Percentiles rank a stretch among this genome's conserved stretches.
Evolutionary conservation across 345 rosid species (phyloP).

Genomic region (Acer negundo): DNA sequence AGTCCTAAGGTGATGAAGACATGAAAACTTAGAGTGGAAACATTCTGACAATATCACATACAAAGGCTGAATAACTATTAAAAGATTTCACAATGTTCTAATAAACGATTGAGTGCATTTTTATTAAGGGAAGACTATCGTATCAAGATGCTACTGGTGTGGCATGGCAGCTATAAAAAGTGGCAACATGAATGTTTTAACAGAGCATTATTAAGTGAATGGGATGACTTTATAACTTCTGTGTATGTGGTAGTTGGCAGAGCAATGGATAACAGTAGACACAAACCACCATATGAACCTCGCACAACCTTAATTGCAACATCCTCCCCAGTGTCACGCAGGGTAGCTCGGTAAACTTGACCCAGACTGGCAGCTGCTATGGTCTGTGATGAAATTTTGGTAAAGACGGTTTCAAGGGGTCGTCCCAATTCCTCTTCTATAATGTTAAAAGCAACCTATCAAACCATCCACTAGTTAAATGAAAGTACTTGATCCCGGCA

Average conservation of each 20-base stretch:
- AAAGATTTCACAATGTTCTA: neutral
- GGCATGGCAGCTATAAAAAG: neutral
- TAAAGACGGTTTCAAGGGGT: constrained; percentile 85
- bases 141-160: neutral
- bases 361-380: constrained; percentile 99
- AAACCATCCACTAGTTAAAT: constrained; percentile 27
- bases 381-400: constrained; percentile 78
- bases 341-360: constrained; percentile 96
- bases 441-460: constrained; percentile 83
- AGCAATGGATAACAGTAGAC: constrained; percentile 12
- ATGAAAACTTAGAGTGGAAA: neutral
- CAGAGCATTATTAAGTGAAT: neutral
- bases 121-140: neutral
- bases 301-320: constrained; percentile 91
- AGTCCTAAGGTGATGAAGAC: neutral
- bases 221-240: neutral
- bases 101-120: neutral
- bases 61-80: neutral
- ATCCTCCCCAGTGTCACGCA: constrained; percentile 83
- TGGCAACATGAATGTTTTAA: neutral
- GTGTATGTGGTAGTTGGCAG: neutral
- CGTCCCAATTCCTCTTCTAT: constrained; percentile 92
- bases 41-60: neutral
- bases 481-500: constrained; percentile 9
- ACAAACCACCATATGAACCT: constrained; percentile 7